phyloP scores from a whole-genome alignment of 1,139 yeast species.

The Pichia sp. region DNA sequence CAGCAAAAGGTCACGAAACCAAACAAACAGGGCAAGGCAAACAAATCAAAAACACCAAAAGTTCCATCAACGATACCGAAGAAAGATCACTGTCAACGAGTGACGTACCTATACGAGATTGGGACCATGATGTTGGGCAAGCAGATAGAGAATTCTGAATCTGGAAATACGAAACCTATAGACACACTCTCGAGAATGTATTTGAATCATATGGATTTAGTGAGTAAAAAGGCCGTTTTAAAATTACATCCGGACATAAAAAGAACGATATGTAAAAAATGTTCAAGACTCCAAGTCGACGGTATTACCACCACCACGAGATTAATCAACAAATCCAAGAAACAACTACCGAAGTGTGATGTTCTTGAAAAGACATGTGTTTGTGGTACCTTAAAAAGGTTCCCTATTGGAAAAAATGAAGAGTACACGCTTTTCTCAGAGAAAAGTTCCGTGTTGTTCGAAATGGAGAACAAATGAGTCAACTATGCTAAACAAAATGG shows the following conservation, averaged over 20 bases:
- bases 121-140: constrained; percentile 34
- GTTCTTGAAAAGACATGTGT: constrained; percentile 33
- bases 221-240: constrained; percentile 62
- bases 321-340: constrained; percentile 33
- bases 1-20: constrained; percentile 1
- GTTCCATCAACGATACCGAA: constrained; percentile 43
- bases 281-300: constrained; percentile 47
- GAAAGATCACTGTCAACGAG: constrained; percentile 57
- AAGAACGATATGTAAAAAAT: constrained; percentile 58
- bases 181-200: constrained; percentile 49
- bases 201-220: constrained; percentile 44
- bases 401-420: constrained; percentile 39
- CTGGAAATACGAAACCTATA: constrained; percentile 18
- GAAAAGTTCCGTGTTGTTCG: constrained; percentile 22
- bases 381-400: constrained; percentile 39
- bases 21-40: constrained; percentile 9
- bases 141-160: not conserved
- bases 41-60: constrained; percentile 16
- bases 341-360: constrained; percentile 31
- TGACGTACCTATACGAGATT: constrained; percentile 56
- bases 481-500: not conserved
- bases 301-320: constrained; percentile 40
- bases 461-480: constrained; percentile 9
- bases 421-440: constrained; percentile 32
- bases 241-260: constrained; percentile 62